Evolutionary conservation across 257 asterid genomes (phyloP).

Genomic region (Nicotiana sylvestris): DNA sequence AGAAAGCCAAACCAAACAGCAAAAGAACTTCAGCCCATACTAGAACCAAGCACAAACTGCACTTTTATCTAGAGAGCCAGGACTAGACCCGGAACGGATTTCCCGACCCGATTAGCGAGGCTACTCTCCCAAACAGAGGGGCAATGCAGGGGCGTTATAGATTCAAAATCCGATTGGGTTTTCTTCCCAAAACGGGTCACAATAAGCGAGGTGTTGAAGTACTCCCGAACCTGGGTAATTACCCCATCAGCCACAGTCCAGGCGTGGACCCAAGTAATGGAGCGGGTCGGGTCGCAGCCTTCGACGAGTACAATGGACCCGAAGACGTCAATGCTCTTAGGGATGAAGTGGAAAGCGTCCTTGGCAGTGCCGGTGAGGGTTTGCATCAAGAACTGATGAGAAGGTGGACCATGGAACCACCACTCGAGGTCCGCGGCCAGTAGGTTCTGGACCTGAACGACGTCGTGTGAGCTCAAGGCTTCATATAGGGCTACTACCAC

Average conservation of each 20-base stretch:
- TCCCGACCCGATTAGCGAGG: conserved; percentile 73
- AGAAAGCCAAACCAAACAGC: conserved; percentile 18
- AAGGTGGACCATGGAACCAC: conserved; percentile 99
- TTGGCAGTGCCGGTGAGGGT: conserved; percentile 70
- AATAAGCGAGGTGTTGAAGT: conserved; percentile 87
- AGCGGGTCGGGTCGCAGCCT: conserved; percentile 57
- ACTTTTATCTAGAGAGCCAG: conserved; percentile 30
- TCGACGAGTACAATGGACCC: conserved; percentile 83
- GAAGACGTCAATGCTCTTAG: conserved; percentile 60
- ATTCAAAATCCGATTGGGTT: conserved; percentile 18
- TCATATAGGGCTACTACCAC: conserved; percentile 99
- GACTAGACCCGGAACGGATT: conserved; percentile 86
- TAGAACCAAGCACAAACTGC: neutral
- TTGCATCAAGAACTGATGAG: conserved; percentile 96
- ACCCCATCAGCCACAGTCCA: conserved; percentile 97
- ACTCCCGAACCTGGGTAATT: conserved; percentile 92
- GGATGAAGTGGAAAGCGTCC: conserved; percentile 51
- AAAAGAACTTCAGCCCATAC: conserved; percentile 29
- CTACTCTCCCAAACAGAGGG: conserved; percentile 90
- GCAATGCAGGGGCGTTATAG: conserved; percentile 45
- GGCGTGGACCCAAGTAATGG: conserved; percentile 95
- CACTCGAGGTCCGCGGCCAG: conserved; percentile 97
- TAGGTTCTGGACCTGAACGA: conserved; percentile 57
- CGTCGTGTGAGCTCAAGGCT: conserved; percentile 78
- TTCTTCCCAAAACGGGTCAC: conserved; percentile 62